Evolutionary conservation across 129 eudicot genomes (phyloP).

Genomic region (Escallonia herrerae): DNA sequence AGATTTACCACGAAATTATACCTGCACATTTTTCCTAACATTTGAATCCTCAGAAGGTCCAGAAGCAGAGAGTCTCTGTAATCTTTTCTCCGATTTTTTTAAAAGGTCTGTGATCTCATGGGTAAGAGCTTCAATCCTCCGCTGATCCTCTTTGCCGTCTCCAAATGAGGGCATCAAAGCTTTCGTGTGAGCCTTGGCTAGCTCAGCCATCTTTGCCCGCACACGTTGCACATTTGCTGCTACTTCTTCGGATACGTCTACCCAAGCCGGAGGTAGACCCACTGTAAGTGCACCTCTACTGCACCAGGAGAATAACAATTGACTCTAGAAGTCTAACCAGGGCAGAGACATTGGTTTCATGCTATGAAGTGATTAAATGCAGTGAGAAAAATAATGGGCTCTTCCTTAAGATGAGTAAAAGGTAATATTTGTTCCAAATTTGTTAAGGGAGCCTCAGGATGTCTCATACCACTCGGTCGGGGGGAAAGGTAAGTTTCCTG

Average conservation of each 20-base stretch:
- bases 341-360: no score
- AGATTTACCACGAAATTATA: constrained; percentile 10
- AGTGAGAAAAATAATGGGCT: no score
- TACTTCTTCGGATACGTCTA: constrained; percentile 84
- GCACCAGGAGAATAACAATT: constrained; percentile 16
- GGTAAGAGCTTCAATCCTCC: constrained; percentile 61
- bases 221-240: constrained; percentile 59
- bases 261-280: constrained; percentile 98
- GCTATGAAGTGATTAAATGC: no score
- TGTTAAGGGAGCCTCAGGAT: no score
- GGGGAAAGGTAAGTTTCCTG: no score
- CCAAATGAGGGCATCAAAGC: constrained; percentile 94
- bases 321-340: no score
- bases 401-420: no score
- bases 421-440: no score
- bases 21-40: constrained; percentile 91
- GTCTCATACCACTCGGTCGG: no score
- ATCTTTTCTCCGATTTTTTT: constrained; percentile 60
- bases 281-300: constrained; percentile 61
- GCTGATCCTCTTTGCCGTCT: constrained; percentile 90
- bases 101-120: constrained; percentile 69
- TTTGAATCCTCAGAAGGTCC: constrained; percentile 85
- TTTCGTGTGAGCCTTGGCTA: constrained; percentile 83
- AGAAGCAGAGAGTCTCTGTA: constrained; percentile 58
- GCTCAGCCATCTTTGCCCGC: constrained; percentile 62